phyloP scores from a whole-genome alignment of 1,284 basidiomycete genomes.

The Polyporus tsugae region DNA sequence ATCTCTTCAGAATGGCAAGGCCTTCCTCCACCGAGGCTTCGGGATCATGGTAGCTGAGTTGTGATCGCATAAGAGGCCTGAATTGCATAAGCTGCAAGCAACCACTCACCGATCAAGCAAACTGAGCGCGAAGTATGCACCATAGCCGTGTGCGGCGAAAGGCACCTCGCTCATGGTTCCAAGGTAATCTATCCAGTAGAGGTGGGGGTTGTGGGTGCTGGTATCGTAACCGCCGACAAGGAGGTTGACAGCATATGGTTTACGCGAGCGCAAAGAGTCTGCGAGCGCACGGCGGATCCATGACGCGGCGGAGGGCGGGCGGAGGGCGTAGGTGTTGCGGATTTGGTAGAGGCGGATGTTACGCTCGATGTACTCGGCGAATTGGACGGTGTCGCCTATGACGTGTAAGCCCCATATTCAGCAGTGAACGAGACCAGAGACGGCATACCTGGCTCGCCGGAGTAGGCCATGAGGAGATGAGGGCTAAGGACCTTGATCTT shows the following conservation, averaged over 20 bases:
- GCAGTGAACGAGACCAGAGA: not conserved
- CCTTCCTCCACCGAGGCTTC: constrained; percentile 87
- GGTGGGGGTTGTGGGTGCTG: constrained; percentile 67
- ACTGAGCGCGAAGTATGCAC: constrained; percentile 91
- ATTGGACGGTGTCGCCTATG: constrained; percentile 94
- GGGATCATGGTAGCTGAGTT: constrained; percentile 82
- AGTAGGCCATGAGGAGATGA: constrained; percentile 95
- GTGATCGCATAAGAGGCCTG: not conserved
- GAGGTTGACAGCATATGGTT: constrained; percentile 92
- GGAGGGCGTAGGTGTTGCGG: constrained; percentile 89
- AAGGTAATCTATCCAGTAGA: constrained; percentile 97
- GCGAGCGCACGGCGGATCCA: constrained; percentile 96
- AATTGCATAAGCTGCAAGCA: not conserved
- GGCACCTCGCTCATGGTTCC: constrained; percentile 91
- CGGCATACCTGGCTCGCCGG: constrained; percentile 87
- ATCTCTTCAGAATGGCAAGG: constrained; percentile 83
- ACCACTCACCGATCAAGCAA: constrained; percentile 86
- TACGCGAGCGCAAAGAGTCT: constrained; percentile 87
- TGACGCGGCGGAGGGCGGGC: constrained; percentile 89
- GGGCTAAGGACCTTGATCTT: constrained; percentile 94
- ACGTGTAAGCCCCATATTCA: not conserved
- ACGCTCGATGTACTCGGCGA: constrained; percentile 95
- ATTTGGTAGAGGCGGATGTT: constrained; percentile 98
- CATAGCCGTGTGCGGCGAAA: constrained; percentile 96
- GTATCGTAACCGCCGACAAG: constrained; percentile 94